phyloP scores from a whole-genome alignment of 2,329 filamentous ascomycete species.

The Talaromyces sp. region DNA sequence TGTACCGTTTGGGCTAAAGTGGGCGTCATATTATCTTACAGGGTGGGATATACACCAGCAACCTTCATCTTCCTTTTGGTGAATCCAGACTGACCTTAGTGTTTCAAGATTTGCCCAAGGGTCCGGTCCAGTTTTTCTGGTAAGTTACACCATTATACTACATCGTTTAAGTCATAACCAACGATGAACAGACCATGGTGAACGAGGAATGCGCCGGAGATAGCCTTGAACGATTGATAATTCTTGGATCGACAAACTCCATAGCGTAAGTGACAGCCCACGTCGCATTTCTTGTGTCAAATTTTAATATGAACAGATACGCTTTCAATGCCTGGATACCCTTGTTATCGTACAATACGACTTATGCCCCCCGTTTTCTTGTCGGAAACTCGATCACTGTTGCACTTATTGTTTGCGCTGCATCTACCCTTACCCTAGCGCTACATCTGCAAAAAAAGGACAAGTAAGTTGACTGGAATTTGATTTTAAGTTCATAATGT shows the following conservation, averaged over 20 bases:
- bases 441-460: conserved; percentile 1
- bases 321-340: conserved; percentile 10
- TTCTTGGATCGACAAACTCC: conserved; percentile 9
- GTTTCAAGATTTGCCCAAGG: conserved; percentile 5
- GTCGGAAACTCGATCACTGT: conserved; percentile 9
- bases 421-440: conserved; percentile 1
- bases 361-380: conserved; percentile 5
- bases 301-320: not conserved
- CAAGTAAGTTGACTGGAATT: not conserved
- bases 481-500: no score
- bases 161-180: not conserved
- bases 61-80: not conserved
- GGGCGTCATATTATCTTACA: conserved; percentile 7
- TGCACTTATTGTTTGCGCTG: conserved; percentile 6
- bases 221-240: conserved; percentile 7
- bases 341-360: conserved; percentile 4
- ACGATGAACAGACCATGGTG: conserved; percentile 4
- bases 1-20: conserved; percentile 6
- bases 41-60: not conserved
- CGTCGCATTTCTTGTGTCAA: not conserved
- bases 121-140: conserved; percentile 6
- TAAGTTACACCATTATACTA: not conserved
- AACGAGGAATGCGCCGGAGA: conserved; percentile 8
- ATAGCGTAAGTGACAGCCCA: not conserved
- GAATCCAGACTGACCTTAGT: not conserved